phyloP scores from a whole-genome alignment of 2,329 filamentous ascomycete species.

The Ceratocystiopsis brevicomis region DNA sequence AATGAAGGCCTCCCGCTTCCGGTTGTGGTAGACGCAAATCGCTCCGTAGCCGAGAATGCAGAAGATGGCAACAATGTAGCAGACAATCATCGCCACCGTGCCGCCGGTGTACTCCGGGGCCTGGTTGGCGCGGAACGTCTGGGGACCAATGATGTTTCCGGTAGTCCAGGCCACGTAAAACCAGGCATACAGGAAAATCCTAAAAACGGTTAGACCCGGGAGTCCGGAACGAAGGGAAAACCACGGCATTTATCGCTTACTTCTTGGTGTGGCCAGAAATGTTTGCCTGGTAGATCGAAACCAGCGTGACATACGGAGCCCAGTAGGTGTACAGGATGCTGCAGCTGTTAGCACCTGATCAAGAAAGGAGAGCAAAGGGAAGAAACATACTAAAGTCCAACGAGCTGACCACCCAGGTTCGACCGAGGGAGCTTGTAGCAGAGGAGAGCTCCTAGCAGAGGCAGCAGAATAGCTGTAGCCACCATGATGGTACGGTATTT shows the following conservation, averaged over 20 bases:
- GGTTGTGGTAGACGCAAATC: slow-evolving; percentile 2
- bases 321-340: slow-evolving; percentile 10
- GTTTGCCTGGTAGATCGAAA: slow-evolving; percentile 10
- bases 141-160: slow-evolving; percentile 18
- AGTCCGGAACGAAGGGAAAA: neutral
- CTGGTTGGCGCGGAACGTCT: slow-evolving; percentile 34
- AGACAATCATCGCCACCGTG: slow-evolving; percentile 18
- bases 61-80: slow-evolving; percentile 6
- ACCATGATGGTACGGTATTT: slow-evolving; percentile 11
- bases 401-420: slow-evolving; percentile 10
- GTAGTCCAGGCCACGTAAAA: slow-evolving; percentile 18
- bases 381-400: slow-evolving; percentile 8
- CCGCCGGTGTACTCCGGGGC: slow-evolving; percentile 33
- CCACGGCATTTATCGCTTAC: neutral
- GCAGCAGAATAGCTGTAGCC: slow-evolving; percentile 15
- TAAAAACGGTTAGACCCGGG: neutral
- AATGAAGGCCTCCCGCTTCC: neutral
- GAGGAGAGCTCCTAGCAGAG: slow-evolving; percentile 17
- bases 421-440: slow-evolving; percentile 14
- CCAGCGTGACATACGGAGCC: slow-evolving; percentile 10
- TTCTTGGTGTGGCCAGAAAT: slow-evolving; percentile 10
- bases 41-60: slow-evolving; percentile 4
- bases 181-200: slow-evolving; percentile 7
- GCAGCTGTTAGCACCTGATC: neutral
- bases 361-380: neutral